Conservation (phyloP, 768 basidiomycete species). For the Lenzites betulinus region DNA sequence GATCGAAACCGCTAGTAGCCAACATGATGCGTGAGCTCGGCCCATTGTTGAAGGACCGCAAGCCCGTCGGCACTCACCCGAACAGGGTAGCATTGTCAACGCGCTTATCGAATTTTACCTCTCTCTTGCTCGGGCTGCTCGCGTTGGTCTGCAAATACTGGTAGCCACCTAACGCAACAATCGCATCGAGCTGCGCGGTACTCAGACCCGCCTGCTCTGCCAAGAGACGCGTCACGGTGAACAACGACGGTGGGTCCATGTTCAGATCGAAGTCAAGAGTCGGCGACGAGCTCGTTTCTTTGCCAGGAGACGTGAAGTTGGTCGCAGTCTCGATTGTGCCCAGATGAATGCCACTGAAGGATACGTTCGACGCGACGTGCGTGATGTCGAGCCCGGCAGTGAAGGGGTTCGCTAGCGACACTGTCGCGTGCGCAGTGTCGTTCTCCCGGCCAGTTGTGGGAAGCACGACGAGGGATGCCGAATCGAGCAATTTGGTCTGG, state of each 20-base stretch:
- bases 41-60: background rate
- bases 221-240: conserved; percentile 68
- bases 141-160: conserved; percentile 43
- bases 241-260: conserved; percentile 65
- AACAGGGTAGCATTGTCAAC: conserved; percentile 44
- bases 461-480: conserved; percentile 62
- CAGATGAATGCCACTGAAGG: conserved; percentile 59
- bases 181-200: conserved; percentile 62
- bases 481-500: conserved; percentile 54
- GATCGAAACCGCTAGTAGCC: conserved; percentile 57
- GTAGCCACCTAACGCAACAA: conserved; percentile 69
- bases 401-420: conserved; percentile 68
- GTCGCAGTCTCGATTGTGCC: conserved; percentile 59
- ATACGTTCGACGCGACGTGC: conserved; percentile 59
- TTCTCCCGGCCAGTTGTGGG: conserved; percentile 61
- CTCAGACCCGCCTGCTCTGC: conserved; percentile 64
- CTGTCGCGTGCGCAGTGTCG: conserved; percentile 66
- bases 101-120: conserved; percentile 33
- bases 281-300: conserved; percentile 58
- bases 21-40: background rate
- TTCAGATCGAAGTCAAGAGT: conserved; percentile 63
- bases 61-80: conserved; percentile 40
- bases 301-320: conserved; percentile 54
- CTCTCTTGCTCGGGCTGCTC: conserved; percentile 31
- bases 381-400: conserved; percentile 59